Evolutionary conservation across 805 yeast species (phyloP), one percentile per base, ranked within the genome.

Genomic region (Wickerhamiella musiphila): DNA sequence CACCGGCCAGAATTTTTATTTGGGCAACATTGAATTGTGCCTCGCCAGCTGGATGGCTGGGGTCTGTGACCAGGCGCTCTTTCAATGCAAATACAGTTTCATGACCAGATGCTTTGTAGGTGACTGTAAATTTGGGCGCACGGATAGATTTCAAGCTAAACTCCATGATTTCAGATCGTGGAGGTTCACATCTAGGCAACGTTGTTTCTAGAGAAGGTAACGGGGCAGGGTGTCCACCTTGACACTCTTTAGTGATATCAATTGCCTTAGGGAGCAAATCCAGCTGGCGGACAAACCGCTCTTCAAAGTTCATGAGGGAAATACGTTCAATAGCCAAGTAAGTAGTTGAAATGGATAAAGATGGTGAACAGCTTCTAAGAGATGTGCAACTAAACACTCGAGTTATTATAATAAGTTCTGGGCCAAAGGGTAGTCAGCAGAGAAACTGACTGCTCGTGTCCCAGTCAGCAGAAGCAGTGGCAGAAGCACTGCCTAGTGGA

Each of bases 61-160:
- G 44, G 28, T 49, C 54, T 1, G 45, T 39, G 5, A 49, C 31
- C 12, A 52, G 45, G 23, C 45, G 33, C 39, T 52, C 55, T 35
- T 52, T 52, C 26, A 52, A 28, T 8, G 46, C 37, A 27, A 38
- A 44, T 5, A 51, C 37, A 2, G 51, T 40, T 23, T 46, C 48
- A 7, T 36, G 28, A 6, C 33, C 31, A 9, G 44, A 35, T 2
- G 44, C 42, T 17, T 30, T 43, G 15, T 48, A 39, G 11, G 47
- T 41, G 11, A 57, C 40, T 23, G 56, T 49, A 51, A 78, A 76
- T 47, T 73, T 78, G 5, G 93, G 93, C 4, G 75, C 68, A 44
- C 73, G 70, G 34, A 81, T 65, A 19, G 84, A 75, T 51, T 74
- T 75, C 48, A 79, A 60, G 4, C 51, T 44, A 11, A 65, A 53